Evolutionary conservation across 139 green algal genomes (phyloP).

Genomic region (Auxenochlorella pyrenoidosa): DNA sequence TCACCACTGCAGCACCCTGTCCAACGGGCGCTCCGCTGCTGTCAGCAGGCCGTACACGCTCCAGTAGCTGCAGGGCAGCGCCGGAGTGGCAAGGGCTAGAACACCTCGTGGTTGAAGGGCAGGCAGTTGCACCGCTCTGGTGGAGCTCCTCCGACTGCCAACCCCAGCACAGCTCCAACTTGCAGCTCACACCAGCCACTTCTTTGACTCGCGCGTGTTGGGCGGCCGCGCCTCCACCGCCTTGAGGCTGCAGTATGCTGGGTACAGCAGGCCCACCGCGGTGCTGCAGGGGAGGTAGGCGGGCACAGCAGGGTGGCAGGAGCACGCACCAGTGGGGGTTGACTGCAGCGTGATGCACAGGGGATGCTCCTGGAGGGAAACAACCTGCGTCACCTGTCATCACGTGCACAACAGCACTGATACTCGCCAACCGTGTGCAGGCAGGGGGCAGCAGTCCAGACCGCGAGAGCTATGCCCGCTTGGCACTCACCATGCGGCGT

Average conservation of each 20-base stretch:
- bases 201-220: not conserved
- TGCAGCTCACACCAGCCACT: constrained; percentile 25
- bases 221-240: constrained; percentile 34
- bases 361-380: no score
- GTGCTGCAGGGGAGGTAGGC: constrained; percentile 24
- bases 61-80: constrained; percentile 28
- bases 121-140: not conserved
- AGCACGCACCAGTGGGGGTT: not conserved
- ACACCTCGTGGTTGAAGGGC: no score
- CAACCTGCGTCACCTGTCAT: no score
- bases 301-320: not conserved
- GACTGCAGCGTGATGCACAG: no score
- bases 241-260: constrained; percentile 49
- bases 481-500: constrained; percentile 32
- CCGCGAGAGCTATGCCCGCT: no score
- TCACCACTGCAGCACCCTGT: constrained; percentile 31
- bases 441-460: not conserved
- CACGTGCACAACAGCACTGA: no score
- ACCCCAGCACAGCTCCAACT: no score
- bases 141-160: no score
- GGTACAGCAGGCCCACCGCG: constrained; percentile 39
- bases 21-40: constrained; percentile 29
- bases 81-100: not conserved
- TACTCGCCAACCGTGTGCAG: not conserved
- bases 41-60: constrained; percentile 31